Evolutionary conservation across 1,284 basidiomycete genomes (phyloP).

Genomic region (Tremellales sp.): DNA sequence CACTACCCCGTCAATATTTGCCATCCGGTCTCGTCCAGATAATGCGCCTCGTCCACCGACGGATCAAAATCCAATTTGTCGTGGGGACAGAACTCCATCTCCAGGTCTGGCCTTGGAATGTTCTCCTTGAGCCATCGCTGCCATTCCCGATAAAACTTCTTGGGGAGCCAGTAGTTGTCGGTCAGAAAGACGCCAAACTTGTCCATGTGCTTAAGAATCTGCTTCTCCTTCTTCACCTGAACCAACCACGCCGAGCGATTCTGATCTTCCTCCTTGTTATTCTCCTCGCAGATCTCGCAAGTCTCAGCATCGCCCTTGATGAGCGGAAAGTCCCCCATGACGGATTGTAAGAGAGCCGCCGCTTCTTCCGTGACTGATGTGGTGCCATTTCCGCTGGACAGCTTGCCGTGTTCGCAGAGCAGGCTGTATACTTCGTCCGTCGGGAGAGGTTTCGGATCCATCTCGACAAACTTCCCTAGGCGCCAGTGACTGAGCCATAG

Average conservation of each 20-base stretch:
- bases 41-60: constrained; percentile 15
- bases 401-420: constrained; percentile 33
- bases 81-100: constrained; percentile 34
- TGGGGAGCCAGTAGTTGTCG: constrained; percentile 28
- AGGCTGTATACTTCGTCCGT: constrained; percentile 21
- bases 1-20: constrained; percentile 18
- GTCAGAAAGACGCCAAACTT: constrained; percentile 10
- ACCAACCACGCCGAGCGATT: constrained; percentile 5
- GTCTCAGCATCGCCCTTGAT: constrained; percentile 7
- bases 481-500: constrained; percentile 31
- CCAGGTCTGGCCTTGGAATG: constrained; percentile 8
- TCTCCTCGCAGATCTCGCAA: constrained; percentile 17
- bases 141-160: constrained; percentile 23
- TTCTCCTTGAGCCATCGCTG: constrained; percentile 12
- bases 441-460: too few relatives aligned
- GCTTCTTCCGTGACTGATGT: constrained; percentile 15
- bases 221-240: constrained; percentile 13
- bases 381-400: constrained; percentile 1
- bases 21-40: constrained; percentile 27
- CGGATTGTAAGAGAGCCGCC: constrained; percentile 23
- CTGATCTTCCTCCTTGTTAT: neutral
- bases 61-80: constrained; percentile 37
- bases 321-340: constrained; percentile 27
- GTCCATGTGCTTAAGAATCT: constrained; percentile 13
- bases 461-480: too few relatives aligned